These are phyloP conservation scores for Aspergillus jensenii DNA, from an alignment of 2,329 filamentous ascomycete genomes.

Conservation along the genomic window DNA sequence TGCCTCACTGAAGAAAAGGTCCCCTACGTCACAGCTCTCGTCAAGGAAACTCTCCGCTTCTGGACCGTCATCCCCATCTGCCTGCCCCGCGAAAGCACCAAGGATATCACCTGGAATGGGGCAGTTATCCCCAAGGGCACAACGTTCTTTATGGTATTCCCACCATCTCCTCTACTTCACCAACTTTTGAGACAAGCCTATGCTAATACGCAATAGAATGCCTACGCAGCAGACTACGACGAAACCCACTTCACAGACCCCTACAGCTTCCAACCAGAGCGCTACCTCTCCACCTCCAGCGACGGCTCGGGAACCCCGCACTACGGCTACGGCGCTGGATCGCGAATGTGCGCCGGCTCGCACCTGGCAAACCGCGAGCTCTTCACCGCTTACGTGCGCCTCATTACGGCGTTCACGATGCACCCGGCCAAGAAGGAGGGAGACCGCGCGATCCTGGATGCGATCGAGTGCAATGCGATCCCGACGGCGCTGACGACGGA, in stretches of 20 bases:
- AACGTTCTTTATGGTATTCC: constrained; percentile 70
- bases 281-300: constrained; percentile 58
- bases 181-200: neutral
- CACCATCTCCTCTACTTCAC: no score
- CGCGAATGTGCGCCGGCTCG: constrained; percentile 63
- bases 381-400: constrained; percentile 59
- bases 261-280: constrained; percentile 65
- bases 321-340: constrained; percentile 63
- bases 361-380: constrained; percentile 65
- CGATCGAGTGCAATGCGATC: constrained; percentile 57
- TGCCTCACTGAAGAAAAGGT: constrained; percentile 73
- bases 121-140: constrained; percentile 70
- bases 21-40: constrained; percentile 73
- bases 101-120: constrained; percentile 68
- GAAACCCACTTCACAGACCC: constrained; percentile 65
- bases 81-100: constrained; percentile 69
- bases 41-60: constrained; percentile 75
- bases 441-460: constrained; percentile 56
- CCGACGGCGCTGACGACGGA: constrained; percentile 61
- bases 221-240: constrained; percentile 74
- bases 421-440: constrained; percentile 46
- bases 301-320: constrained; percentile 58
- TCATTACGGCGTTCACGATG: constrained; percentile 61
- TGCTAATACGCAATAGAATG: constrained; percentile 52
- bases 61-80: constrained; percentile 80